These are phyloP conservation scores for Karstenula rhodostoma DNA, from an alignment of 2,329 filamentous ascomycete species.

Conservation along the genomic window DNA sequence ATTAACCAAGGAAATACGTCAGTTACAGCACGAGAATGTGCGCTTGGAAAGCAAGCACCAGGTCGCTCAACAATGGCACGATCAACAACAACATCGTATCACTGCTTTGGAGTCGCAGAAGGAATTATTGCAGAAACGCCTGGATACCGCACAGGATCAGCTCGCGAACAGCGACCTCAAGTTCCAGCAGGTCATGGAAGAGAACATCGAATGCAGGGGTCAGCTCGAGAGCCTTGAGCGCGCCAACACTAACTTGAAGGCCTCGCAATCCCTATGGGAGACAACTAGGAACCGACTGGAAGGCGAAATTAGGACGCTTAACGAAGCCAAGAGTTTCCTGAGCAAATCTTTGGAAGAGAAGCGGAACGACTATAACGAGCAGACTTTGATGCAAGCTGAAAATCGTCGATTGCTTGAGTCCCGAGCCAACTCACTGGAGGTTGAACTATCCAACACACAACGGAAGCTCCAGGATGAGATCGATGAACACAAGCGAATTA, in stretches of 20 bases:
- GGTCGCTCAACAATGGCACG: slow-evolving; percentile 82
- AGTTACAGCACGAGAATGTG: slow-evolving; percentile 82
- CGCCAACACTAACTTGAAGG: slow-evolving; percentile 91
- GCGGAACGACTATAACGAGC: slow-evolving; percentile 90
- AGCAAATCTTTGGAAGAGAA: slow-evolving; percentile 84
- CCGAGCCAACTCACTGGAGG: slow-evolving; percentile 79
- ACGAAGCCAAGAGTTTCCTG: slow-evolving; percentile 84
- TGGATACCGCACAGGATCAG: slow-evolving; percentile 77
- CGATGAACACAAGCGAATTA: slow-evolving; percentile 83
- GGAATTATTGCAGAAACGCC: slow-evolving; percentile 82
- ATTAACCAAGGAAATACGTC: slow-evolving; percentile 81
- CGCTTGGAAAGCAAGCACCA: slow-evolving; percentile 81
- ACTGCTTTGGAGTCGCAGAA: slow-evolving; percentile 85
- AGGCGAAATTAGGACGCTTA: slow-evolving; percentile 84
- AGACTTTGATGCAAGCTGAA: slow-evolving; percentile 84
- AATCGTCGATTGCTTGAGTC: slow-evolving; percentile 79
- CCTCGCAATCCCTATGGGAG: slow-evolving; percentile 94
- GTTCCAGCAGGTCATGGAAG: slow-evolving; percentile 91
- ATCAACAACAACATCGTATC: slow-evolving; percentile 90
- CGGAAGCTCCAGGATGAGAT: slow-evolving; percentile 83
- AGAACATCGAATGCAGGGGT: slow-evolving; percentile 85
- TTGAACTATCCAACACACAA: slow-evolving; percentile 79
- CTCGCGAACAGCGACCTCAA: slow-evolving; percentile 89
- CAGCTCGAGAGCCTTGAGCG: slow-evolving; percentile 86
- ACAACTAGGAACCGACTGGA: slow-evolving; percentile 87